Evolutionary conservation across 2,329 filamentous ascomycete genomes (phyloP).

Genomic region (Volutella citrinella): DNA sequence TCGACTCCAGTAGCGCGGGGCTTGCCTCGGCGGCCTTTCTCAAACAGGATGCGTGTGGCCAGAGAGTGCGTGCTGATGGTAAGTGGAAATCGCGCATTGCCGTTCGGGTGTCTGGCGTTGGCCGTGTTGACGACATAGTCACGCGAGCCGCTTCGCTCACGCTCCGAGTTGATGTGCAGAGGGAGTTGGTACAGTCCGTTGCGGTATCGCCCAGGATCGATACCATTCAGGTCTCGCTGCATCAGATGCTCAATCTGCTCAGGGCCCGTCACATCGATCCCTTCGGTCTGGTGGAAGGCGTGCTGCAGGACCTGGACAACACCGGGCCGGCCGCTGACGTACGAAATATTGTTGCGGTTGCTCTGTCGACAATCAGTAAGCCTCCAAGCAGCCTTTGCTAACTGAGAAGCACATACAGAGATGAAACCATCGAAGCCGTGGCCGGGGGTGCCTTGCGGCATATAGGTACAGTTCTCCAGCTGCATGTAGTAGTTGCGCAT

Average conservation of each 20-base stretch:
- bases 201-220: constrained; percentile 22
- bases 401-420: constrained; percentile 11
- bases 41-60: constrained; percentile 31
- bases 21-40: constrained; percentile 24
- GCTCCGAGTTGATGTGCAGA: constrained; percentile 44
- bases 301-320: constrained; percentile 9
- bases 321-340: constrained; percentile 10
- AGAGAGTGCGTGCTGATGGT: constrained; percentile 27
- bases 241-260: constrained; percentile 24
- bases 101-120: constrained; percentile 18
- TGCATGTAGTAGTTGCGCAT: constrained; percentile 39
- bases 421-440: constrained; percentile 42
- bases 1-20: constrained; percentile 32
- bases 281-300: constrained; percentile 11
- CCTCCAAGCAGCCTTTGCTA: too few species aligned
- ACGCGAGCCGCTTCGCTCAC: constrained; percentile 51
- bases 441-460: constrained; percentile 29
- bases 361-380: constrained; percentile 11
- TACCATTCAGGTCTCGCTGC: constrained; percentile 28
- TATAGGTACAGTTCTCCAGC: constrained; percentile 42
- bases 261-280: constrained; percentile 15
- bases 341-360: constrained; percentile 19
- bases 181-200: constrained; percentile 54
- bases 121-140: constrained; percentile 47
- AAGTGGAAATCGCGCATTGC: too few species aligned